A percentile compares a stretch with the other conserved stretches of the same genome.
phyloP scores from a whole-genome alignment of 1,139 yeast species.

The Suhomyces terraborum region DNA sequence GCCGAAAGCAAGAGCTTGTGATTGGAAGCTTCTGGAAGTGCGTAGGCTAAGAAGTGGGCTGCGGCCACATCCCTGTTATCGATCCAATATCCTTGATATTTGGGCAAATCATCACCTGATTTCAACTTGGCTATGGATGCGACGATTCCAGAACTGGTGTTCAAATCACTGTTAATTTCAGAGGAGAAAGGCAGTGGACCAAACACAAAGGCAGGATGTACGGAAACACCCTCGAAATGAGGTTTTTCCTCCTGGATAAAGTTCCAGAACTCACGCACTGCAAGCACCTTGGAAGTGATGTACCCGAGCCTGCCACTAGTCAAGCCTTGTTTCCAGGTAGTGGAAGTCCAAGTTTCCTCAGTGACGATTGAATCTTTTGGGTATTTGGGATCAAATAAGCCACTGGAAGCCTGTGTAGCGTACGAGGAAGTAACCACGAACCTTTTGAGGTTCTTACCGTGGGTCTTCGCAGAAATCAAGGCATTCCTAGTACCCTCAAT shows the following conservation, averaged over 20 bases:
- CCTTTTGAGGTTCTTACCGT: conserved; percentile 4
- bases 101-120: conserved; percentile 16
- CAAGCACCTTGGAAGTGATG: background rate
- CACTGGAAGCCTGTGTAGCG: background rate
- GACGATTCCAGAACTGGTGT: conserved; percentile 1
- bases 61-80: conserved; percentile 19
- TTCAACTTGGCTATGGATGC: conserved; percentile 14
- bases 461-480: background rate
- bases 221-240: background rate
- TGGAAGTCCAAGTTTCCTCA: conserved; percentile 1
- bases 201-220: background rate
- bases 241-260: conserved; percentile 1
- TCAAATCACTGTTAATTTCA: background rate
- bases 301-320: background rate
- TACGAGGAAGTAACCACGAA: conserved; percentile 2
- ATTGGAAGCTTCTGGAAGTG: conserved; percentile 12
- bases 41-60: conserved; percentile 17
- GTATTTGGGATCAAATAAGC: background rate
- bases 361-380: background rate
- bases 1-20: conserved; percentile 11
- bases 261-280: background rate
- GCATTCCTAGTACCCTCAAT: conserved; percentile 2
- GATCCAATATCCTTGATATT: conserved; percentile 13
- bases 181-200: conserved; percentile 1
- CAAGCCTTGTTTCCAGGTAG: background rate